A percentile compares a stretch with the other conserved stretches of the same genome.
phyloP scores from a whole-genome alignment of 371 early-diverging fungal genomes.

The Rozella allomycis region DNA sequence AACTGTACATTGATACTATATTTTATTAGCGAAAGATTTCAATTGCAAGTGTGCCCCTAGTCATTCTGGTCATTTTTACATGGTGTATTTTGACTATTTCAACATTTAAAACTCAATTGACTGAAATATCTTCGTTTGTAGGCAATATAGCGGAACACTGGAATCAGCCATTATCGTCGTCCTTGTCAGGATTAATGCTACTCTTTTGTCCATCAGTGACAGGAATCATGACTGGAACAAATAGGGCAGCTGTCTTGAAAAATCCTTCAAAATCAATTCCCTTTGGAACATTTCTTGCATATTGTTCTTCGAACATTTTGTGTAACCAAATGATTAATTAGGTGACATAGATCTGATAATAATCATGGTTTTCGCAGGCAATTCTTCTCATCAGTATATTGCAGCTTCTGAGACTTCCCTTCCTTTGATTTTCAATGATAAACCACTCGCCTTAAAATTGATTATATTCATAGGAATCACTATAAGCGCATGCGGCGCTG shows the following conservation, averaged over 20 bases:
- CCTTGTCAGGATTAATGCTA: no score
- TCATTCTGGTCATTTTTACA: no score
- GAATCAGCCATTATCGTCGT: no score
- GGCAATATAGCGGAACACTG: no score
- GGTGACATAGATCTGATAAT: not conserved
- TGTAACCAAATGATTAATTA: slow-evolving; percentile 1
- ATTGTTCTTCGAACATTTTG: slow-evolving; percentile 3
- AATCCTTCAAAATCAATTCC: slow-evolving; percentile 7
- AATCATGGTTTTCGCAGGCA: not conserved
- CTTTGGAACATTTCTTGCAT: slow-evolving; percentile 7
- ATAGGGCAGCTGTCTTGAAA: slow-evolving; percentile 4
- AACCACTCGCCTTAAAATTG: slow-evolving; percentile 2
- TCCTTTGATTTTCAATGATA: slow-evolving; percentile 1
- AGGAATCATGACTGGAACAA: slow-evolving; percentile 11
- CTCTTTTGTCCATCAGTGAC: slow-evolving; percentile 11
- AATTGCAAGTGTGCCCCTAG: no score
- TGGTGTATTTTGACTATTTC: no score
- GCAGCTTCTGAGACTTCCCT: slow-evolving; percentile 1
- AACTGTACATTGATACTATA: no score
- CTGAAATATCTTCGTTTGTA: no score
- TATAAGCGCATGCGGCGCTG: slow-evolving; percentile 5
- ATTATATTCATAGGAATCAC: slow-evolving; percentile 5
- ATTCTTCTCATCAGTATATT: slow-evolving; percentile 1
- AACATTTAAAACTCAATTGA: no score
- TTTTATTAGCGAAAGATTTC: no score